Base-by-base conservation (phyloP, 2,329 filamentous ascomycete genomes). In the Penicillium sp. region DNA sequence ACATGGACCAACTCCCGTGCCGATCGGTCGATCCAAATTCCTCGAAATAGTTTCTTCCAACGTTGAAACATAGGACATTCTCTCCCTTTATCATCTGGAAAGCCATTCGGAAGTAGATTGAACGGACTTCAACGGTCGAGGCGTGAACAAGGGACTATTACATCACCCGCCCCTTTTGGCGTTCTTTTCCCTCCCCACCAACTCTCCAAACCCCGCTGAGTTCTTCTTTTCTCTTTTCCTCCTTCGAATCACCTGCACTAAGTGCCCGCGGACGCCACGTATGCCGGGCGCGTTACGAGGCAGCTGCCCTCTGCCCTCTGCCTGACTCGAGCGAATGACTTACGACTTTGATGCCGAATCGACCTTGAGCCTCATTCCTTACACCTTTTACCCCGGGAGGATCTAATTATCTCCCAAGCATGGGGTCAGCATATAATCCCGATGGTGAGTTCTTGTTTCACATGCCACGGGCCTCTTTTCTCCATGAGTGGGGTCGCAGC, bases 401-500 rank as follows among this genome's bases (percentile, higher is more conserved):
- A 19, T 39, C 51, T 35, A 43, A 27, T 19, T 55, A 21, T 48
- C 35, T 43, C 48, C 27, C 52, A 58, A 65, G 62, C 65, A 75
- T 74, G 70, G 72, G 73, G 63, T 68, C 68, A 60, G 63, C 68
- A 60, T 69, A 69, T 58, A 68, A 70, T 61, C 62, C 69, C 57
- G 71, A 75, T 75, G 74, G 74, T 76, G 60, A 75, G 74, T 54
- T 63, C 55, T 50, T 54, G 56, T 62, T 68, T 65, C 63, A 60
- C 58, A 63, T 62, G 58, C 45, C 54, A 61, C 51, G 48, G 48
- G 24, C 33, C 48, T 50, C 61, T 48, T 33, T 35, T 51, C 52
- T 37, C 39, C 37, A 27, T 22, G 22, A 39, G 48, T 26, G 52
- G 43, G 31, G 48, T 29, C 19, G 39, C 41, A 58, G 53, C 31